Evolutionary conservation across 1,284 basidiomycete genomes (phyloP).

Genomic region (Sanguinoderma infundibulare): DNA sequence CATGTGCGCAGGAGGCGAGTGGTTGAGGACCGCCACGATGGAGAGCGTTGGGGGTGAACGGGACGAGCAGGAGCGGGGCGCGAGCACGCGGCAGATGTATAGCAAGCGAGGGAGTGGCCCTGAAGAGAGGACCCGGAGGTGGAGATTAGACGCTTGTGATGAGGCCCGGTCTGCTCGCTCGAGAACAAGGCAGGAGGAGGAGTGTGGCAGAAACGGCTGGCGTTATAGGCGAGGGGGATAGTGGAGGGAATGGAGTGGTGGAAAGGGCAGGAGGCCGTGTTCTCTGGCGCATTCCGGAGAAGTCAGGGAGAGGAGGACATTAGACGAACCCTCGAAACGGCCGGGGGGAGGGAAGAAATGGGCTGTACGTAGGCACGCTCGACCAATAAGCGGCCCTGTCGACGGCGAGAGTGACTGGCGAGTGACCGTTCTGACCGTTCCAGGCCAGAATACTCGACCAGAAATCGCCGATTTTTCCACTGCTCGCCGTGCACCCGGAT

Average conservation of each 20-base stretch:
- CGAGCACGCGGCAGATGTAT: not conserved
- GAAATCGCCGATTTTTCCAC: constrained; percentile 25
- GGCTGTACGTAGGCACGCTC: constrained; percentile 10
- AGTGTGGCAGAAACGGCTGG: not conserved
- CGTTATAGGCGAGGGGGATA: constrained; percentile 7
- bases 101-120: not conserved
- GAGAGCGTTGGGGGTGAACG: not conserved
- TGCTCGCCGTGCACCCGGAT: constrained; percentile 26
- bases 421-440: constrained; percentile 2
- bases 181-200: constrained; percentile 1
- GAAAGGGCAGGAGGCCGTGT: constrained; percentile 16
- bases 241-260: constrained; percentile 7
- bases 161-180: not conserved
- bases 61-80: not conserved
- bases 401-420: not conserved
- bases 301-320: constrained; percentile 12
- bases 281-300: constrained; percentile 22
- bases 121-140: constrained; percentile 1
- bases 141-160: constrained; percentile 10
- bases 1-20: constrained; percentile 24
- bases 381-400: constrained; percentile 4
- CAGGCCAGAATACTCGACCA: constrained; percentile 18
- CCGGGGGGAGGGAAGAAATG: constrained; percentile 7
- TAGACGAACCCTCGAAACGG: constrained; percentile 16
- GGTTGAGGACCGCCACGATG: constrained; percentile 13